phyloP scores from a whole-genome alignment of 257 asterid species.

The Nicotiana obtusifolia region DNA sequence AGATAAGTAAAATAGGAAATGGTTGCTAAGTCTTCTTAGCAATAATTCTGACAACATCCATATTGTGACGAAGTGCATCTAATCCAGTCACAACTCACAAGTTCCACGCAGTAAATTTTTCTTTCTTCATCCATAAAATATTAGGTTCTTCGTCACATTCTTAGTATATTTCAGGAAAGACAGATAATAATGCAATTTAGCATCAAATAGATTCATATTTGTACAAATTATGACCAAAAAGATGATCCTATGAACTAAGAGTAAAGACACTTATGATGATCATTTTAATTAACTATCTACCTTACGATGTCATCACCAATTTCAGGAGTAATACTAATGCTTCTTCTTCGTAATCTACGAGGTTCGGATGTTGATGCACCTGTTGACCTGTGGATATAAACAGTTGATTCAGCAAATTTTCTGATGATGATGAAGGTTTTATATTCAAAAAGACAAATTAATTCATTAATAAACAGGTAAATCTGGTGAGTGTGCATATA shows the following conservation, averaged over 20 bases:
- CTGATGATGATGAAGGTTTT: not conserved
- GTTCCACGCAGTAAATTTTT: not conserved
- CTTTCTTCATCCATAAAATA: not conserved
- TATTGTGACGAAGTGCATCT: not conserved
- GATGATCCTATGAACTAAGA: not conserved
- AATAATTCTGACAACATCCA: not conserved
- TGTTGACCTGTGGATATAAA: constrained; percentile 61
- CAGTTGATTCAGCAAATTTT: not conserved
- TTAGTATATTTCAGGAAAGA: not conserved
- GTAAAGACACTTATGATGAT: not conserved
- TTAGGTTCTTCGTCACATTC: not conserved
- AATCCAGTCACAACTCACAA: not conserved
- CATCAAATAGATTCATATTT: not conserved
- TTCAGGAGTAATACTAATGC: constrained; percentile 96
- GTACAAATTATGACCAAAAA: not conserved
- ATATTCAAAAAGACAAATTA: constrained; percentile 7
- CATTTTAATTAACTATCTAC: constrained; percentile 32
- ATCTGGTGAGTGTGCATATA: not conserved
- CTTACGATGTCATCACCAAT: constrained; percentile 97
- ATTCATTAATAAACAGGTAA: not conserved
- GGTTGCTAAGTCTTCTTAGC: not conserved
- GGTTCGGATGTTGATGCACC: constrained; percentile 80
- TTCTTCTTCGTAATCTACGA: constrained; percentile 82
- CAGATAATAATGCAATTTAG: not conserved
- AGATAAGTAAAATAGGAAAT: not conserved